phyloP scores from a whole-genome alignment of 441 rosid genomes.

The Populus tomentosa region DNA sequence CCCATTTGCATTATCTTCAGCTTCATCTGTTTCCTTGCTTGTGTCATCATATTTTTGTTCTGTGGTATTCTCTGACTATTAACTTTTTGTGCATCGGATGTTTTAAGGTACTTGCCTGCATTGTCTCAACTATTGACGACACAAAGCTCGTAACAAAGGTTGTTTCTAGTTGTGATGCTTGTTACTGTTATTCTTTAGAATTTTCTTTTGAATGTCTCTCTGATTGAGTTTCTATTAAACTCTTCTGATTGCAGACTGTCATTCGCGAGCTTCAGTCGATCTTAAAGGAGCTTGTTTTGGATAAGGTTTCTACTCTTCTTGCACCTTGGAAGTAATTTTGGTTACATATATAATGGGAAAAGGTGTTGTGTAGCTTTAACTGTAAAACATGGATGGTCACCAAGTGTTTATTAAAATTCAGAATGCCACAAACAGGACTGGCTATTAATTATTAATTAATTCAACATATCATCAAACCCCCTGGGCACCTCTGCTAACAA shows the following conservation, averaged over 20 bases:
- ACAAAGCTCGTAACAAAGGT: conserved; percentile 88
- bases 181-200: background rate
- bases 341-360: background rate
- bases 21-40: background rate
- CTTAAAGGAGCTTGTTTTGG: conserved; percentile 64
- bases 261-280: conserved; percentile 63
- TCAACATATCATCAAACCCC: background rate
- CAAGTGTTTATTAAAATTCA: background rate
- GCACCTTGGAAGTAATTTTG: background rate
- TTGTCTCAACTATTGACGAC: conserved; percentile 80
- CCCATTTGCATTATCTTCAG: background rate
- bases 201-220: background rate
- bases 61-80: background rate
- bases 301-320: conserved; percentile 51
- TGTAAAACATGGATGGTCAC: background rate
- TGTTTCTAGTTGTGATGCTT: conserved; percentile 19
- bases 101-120: conserved; percentile 63
- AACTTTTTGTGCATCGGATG: background rate
- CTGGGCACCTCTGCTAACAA: background rate
- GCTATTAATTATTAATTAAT: background rate
- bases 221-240: conserved; percentile 13
- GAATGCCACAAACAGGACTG: background rate
- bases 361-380: background rate
- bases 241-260: conserved; percentile 47
- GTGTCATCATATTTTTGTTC: background rate